Evolutionary conservation across 2,329 filamentous ascomycete species (phyloP), one percentile per base, ranked within the genome.

Genomic region (Cercospora zeae-maydis): DNA sequence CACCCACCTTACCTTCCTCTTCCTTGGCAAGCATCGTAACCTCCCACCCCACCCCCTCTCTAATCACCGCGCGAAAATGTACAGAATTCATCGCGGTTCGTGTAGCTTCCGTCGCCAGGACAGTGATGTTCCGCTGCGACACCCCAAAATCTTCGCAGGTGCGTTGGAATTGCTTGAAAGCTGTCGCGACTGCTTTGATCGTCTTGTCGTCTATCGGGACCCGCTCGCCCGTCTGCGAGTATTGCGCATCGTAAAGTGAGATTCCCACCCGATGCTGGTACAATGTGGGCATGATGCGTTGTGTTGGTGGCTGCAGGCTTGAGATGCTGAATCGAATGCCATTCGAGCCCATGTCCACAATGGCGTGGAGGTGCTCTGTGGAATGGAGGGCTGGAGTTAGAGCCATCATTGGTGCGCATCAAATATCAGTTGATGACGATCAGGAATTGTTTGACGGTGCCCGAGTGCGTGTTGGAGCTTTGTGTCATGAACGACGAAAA

Each of bases 251-350:
- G 77, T 95, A 96, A 10, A 97, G 83, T 1, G 92, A 96, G 62
- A 97, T 95, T 21, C 83, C 84, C 9, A 87, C 88, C 5, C 93
- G 88, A 70, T 92, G 86, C 70, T 89, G 86, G 77, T 91, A 96
- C 61, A 96, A 71, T 27, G 89, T 93, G 16, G 84, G 87, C 45
- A 96, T 82, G 24, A 92, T 85, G 24, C 92, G 88, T 24, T 89
- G 83, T 39, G 81, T 85, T 3, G 86, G 85, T 21, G 89, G 87
- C 3, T 87, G 84, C n/a, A 96, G 82, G 68, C 92, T 87, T 8
- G 92, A 91, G 71, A 96, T 91, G 49, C 91, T 93, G 81, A 96
- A 96, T 60, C 93, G 91, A 71, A 96, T 93, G 71, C 92, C 93
- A 80, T 96, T 97, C 80, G 92, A 91, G 62, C 73, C 73, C 72